Evolutionary conservation across 2,329 filamentous ascomycete species (phyloP).

Genomic region (Pyricularia sp.): DNA sequence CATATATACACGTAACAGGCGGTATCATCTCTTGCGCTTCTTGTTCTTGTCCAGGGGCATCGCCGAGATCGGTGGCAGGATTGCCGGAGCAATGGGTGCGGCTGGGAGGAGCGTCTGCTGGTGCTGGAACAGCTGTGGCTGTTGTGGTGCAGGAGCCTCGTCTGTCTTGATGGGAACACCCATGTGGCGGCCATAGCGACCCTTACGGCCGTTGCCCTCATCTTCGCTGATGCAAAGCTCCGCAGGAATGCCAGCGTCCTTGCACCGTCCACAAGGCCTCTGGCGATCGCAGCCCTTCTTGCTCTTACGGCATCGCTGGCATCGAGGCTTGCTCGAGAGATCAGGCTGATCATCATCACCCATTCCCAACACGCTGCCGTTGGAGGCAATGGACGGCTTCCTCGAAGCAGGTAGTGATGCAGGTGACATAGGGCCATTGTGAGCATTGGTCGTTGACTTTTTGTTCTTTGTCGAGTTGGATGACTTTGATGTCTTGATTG

Average conservation of each 20-base stretch:
- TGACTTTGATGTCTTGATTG: slow-evolving; percentile 39
- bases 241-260: slow-evolving; percentile 85
- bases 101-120: slow-evolving; percentile 30
- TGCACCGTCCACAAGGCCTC: slow-evolving; percentile 88
- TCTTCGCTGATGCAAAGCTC: slow-evolving; percentile 97
- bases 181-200: slow-evolving; percentile 73
- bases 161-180: slow-evolving; percentile 54
- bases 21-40: slow-evolving; percentile 47
- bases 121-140: slow-evolving; percentile 16
- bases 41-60: slow-evolving; percentile 41
- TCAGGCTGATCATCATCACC: slow-evolving; percentile 90
- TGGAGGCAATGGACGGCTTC: slow-evolving; percentile 65
- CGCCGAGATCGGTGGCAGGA: slow-evolving; percentile 10
- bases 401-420: slow-evolving; percentile 63
- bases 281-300: slow-evolving; percentile 99
- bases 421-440: slow-evolving; percentile 46
- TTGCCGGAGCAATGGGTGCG: slow-evolving; percentile 29
- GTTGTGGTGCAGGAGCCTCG: slow-evolving; percentile 30
- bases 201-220: slow-evolving; percentile 93
- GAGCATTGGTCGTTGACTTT: slow-evolving; percentile 38
- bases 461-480: slow-evolving; percentile 31
- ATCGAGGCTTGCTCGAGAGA: slow-evolving; percentile 89
- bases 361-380: slow-evolving; percentile 24
- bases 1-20: background rate
- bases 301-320: slow-evolving; percentile 97